Base-by-base conservation (phyloP, 495 filamentous ascomycete genomes). In the Amphirosellinia nigrospora region DNA sequence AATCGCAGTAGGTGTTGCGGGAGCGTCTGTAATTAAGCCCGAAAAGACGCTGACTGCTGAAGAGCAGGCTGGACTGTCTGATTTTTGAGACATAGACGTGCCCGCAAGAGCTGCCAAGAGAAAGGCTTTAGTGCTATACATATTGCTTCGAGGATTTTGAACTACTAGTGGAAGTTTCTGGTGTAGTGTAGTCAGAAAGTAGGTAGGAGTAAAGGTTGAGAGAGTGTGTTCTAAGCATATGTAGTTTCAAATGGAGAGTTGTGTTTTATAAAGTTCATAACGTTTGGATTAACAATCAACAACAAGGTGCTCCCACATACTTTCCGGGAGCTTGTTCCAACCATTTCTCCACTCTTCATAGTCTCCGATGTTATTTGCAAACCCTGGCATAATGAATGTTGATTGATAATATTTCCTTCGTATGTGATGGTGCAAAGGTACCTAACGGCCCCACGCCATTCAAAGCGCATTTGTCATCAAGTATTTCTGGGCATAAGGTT, bases 71-170 rank as follows among this genome's bases (percentile, higher is more conserved):
- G 59, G 59, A n/a, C 38, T 63, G 59, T 63, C 59, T 28, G 59
- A 63, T n/a, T 63, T 63, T 63, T 43, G 39, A 63, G 59, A 43
- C 39, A 45, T 10, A 11, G 59, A 63, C 34, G 59, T 63, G 59
- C 59, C 59, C 39, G n/a, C 39, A 21, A 63, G 59, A 46, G 59
- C 59, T 34, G 59, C 59, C 38, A 63, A 63, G 38, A 63, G 39
- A 32, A 63, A 23, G 59, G 59, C 59, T 63, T 63, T 63, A 32
- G 34, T 30, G 39, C 3, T 46, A 46, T 63, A 46, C 59, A 63
- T 63, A 46, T 63, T 63, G 59, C 53, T 34, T 36, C 30, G 55
- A 36, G 32, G 55, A n/a, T 8, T 46, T 46, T 30, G 46, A 30
- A 32, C 13, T 45, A 46, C 21, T 46, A 63, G 46, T 9, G n/a